A percentile compares a stretch with the other conserved stretches of the same genome.
These are phyloP conservation scores for Xylariaceae sp. DNA, from an alignment of 2,329 filamentous ascomycete species.

Conservation along the genomic window DNA sequence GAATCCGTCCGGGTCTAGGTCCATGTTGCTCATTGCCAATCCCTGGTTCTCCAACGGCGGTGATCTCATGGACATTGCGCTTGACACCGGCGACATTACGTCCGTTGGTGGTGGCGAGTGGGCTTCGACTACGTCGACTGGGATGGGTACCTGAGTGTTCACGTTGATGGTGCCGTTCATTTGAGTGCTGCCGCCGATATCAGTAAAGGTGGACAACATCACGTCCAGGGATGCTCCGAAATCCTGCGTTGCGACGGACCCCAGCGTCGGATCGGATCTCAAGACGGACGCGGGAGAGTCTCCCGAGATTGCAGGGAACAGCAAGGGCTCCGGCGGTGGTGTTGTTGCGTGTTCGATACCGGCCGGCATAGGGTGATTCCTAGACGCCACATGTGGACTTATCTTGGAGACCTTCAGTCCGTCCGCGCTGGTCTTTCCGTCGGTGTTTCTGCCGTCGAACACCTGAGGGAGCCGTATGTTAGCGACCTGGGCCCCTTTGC, in stretches of 20 bases:
- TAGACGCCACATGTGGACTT: conserved; percentile 22
- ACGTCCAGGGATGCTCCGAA: conserved; percentile 8
- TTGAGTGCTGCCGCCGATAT: conserved; percentile 4
- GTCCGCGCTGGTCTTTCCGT: conserved; percentile 55
- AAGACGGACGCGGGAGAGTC: conserved; percentile 2
- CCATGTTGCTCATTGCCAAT: conserved; percentile 44
- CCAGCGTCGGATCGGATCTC: conserved; percentile 10
- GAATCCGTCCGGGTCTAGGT: conserved; percentile 33
- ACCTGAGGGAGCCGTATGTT: not conserved
- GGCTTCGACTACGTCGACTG: not conserved
- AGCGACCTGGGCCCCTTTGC: conserved; percentile 53
- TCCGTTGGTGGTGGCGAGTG: conserved; percentile 27
- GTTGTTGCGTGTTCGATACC: conserved; percentile 37
- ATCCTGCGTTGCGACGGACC: conserved; percentile 9
- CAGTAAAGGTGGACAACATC: not conserved
- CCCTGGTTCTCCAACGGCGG: conserved; percentile 30
- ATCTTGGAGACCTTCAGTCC: conserved; percentile 22
- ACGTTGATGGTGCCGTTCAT: conserved; percentile 5
- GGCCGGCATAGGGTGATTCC: conserved; percentile 12
- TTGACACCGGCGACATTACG: conserved; percentile 25
- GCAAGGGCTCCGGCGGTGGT: conserved; percentile 50
- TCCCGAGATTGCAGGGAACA: conserved; percentile 23
- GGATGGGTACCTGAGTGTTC: not conserved
- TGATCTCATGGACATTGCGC: conserved; percentile 17
- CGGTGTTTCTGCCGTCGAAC: conserved; percentile 42